phyloP scores from a whole-genome alignment of 2,329 filamentous ascomycete species.

The Aureobasidium sp. region DNA sequence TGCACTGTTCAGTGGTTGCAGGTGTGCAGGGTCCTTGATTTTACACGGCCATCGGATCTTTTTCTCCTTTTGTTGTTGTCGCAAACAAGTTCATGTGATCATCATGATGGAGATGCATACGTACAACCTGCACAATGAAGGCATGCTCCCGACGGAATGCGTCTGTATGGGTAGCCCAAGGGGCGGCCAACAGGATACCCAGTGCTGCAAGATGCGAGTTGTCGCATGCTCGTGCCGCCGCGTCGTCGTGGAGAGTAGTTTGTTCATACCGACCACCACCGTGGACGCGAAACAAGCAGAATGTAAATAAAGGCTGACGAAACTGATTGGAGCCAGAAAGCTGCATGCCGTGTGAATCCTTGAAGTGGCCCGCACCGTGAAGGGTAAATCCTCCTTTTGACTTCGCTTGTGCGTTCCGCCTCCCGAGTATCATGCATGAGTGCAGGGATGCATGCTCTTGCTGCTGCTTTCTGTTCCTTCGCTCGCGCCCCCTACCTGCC shows the following conservation, averaged over 20 bases:
- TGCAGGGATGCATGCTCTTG: background rate
- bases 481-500: background rate
- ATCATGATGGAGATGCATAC: background rate
- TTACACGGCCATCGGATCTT: background rate
- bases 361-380: background rate
- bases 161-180: background rate
- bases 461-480: constrained; percentile 4
- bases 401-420: constrained; percentile 5
- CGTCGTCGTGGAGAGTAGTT: background rate
- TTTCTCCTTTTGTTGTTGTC: background rate
- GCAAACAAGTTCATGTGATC: background rate
- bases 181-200: background rate
- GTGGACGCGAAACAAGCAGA: background rate
- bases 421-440: background rate
- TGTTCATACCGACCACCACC: background rate
- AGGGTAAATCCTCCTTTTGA: background rate
- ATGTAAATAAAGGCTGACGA: constrained; percentile 2
- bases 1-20: background rate
- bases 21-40: background rate
- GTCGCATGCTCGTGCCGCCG: background rate
- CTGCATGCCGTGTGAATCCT: background rate
- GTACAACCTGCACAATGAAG: background rate
- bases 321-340: background rate
- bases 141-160: background rate
- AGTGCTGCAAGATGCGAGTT: background rate